phyloP scores from a whole-genome alignment of 179 eudicot species.

The Spergularia azorica region DNA sequence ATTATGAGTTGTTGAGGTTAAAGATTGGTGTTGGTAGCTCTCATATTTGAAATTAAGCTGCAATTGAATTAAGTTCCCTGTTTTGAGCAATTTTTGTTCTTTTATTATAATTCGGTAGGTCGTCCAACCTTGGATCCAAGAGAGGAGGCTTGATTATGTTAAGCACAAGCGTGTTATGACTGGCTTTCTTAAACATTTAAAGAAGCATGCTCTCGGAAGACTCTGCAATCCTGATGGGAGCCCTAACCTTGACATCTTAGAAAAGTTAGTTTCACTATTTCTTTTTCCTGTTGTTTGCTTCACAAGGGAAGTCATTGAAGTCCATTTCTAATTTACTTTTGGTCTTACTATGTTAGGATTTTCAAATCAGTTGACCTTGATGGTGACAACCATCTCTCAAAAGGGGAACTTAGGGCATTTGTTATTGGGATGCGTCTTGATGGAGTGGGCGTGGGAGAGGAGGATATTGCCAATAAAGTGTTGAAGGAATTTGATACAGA shows the following conservation, averaged over 20 bases:
- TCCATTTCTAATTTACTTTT: not conserved
- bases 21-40: not conserved
- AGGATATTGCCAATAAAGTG: conserved; percentile 47
- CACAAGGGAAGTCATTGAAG: not conserved
- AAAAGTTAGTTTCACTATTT: conserved; percentile 33
- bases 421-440: conserved; percentile 42
- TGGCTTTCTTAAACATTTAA: conserved; percentile 56
- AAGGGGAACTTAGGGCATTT: conserved; percentile 55
- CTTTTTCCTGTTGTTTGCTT: not conserved
- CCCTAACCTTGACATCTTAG: conserved; percentile 39
- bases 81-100: not conserved
- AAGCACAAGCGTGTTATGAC: conserved; percentile 53
- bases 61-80: not conserved
- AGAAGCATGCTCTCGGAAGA: conserved; percentile 47
- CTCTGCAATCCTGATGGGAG: conserved; percentile 50
- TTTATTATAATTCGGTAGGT: conserved; percentile 26
- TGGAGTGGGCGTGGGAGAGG: conserved; percentile 36
- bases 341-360: conserved; percentile 38
- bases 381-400: conserved; percentile 38
- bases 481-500: conserved; percentile 59
- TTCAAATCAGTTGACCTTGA: conserved; percentile 50
- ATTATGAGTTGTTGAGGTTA: not conserved
- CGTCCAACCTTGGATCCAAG: conserved; percentile 65
- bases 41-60: not conserved
- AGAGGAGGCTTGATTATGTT: conserved; percentile 47